Evolutionary conservation across 345 rosid species (phyloP), one percentile per base, ranked within the genome.

Genomic region (Noccaea caerulescens): DNA sequence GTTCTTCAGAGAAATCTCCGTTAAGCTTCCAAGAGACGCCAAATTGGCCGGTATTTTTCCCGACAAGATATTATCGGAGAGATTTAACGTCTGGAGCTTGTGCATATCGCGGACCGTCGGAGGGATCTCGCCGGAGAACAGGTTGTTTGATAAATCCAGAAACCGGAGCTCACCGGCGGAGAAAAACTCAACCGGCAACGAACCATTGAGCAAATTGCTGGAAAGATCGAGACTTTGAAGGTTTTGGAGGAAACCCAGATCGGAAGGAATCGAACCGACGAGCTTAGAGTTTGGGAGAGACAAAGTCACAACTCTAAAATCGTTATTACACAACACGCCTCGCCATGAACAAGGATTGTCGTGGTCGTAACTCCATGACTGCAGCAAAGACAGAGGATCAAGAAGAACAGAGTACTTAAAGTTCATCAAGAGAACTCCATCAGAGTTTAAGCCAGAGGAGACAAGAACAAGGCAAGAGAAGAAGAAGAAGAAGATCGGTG

Each of bases 321-420:
- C 36, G 64, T 41, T 79, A 12, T 67, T 51, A 63, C 98, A 93
- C 44, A 79, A 56, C 47, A 94, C 93, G 37, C 99, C 96, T 53
- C 75, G 63, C 99, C 99, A 94, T 0, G 84, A 84, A 80, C 97
- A 91, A 3, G 99, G 97, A 55, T 82, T 85, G 75, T 77, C 75
- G 75, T 84, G 88, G 49, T 52, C 20, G 82, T 58, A 71, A 58
- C 43, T 86, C 99, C 99, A 94, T 80, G 58, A 75, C 14, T 75
- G 68, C 37, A 91, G 78, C n/a, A 37, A 86, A n/a, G 43, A 50
- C n/a, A 85, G 76, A 23, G 99, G 97, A 74, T 93, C 99, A 25
- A 68, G 76, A 54, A 81, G 55, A 72, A 91, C 71, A n/a, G 93
- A 86, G 77, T 61, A 74, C 72, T 84, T 89, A 77, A 93, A 85